phyloP scores from a whole-genome alignment of 441 rosid species.

The Mallotus repandus region DNA sequence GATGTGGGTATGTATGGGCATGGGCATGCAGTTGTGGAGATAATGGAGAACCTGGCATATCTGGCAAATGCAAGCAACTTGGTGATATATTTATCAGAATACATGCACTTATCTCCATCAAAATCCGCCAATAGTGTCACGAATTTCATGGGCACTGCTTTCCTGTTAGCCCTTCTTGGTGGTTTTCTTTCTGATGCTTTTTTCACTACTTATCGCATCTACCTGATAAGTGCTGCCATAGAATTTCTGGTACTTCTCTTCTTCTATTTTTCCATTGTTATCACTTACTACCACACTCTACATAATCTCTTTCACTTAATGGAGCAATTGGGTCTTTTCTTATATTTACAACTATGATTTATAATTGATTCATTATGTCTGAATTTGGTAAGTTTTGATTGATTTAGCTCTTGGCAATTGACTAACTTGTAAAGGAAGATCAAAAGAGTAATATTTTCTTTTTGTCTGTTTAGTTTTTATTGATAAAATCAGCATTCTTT shows the following conservation, averaged over 20 bases:
- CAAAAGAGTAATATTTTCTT: too few relatives aligned
- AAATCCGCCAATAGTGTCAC: conserved; percentile 83
- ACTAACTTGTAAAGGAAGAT: background rate
- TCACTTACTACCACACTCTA: background rate
- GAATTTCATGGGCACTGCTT: conserved; percentile 97
- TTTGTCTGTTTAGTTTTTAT: too few relatives aligned
- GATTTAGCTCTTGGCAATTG: background rate
- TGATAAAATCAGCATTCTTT: too few relatives aligned
- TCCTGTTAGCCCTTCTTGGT: conserved; percentile 90
- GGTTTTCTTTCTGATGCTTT: conserved; percentile 94
- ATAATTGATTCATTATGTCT: too few relatives aligned
- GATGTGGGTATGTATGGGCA: background rate
- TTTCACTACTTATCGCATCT: conserved; percentile 71
- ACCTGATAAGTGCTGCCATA: conserved; percentile 65
- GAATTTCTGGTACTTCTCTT: conserved; percentile 63
- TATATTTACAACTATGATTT: too few relatives aligned
- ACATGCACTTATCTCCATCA: conserved; percentile 85
- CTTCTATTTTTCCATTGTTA: background rate
- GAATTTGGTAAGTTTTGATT: too few relatives aligned
- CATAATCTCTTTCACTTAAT: background rate
- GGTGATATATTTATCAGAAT: conserved; percentile 62
- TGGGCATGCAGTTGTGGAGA: conserved; percentile 75
- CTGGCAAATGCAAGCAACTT: conserved; percentile 95
- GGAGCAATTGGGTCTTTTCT: background rate
- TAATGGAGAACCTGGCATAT: conserved; percentile 88